Base-by-base conservation (phyloP, 2,329 filamentous ascomycete genomes). In the Colletotrichum sp. region DNA sequence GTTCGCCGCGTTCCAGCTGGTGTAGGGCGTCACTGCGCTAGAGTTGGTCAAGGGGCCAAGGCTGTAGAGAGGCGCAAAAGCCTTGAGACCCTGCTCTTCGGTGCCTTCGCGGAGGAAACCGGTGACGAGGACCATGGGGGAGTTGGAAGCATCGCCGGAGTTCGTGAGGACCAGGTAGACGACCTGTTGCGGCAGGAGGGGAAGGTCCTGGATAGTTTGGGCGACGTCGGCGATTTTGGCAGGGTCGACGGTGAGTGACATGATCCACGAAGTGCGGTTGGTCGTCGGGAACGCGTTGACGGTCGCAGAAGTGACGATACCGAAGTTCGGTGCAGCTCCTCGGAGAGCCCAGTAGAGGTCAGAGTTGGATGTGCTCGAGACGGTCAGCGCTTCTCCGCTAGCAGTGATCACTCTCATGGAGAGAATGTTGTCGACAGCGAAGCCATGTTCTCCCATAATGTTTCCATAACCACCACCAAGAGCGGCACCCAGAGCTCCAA, bases 321-420 rank as follows among this genome's bases (percentile, higher is more conserved):
- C 87, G 75, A 89, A 85, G 76, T 89, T 89, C 11, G 84, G 86
- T 2, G 86, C 87, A 5, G 87, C 88, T 18, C 87, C 88, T 78
- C 82, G 86, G 0, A 89, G 77, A 21, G 85, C 87, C 86, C 86
- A 89, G 76, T 87, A 81, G 0, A 89, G 78, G 73, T 88, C 86
- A 12, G 75, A n/a, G 65, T 82, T 76, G 51, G 77, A 77, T 4
- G 67, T 73, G 5, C 66, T 63, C 12, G 77, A 80, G 21, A 80
- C 79, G 3, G 75, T 78, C 15, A 78, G 69, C 6, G 76, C 72
- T 16, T 70, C 70, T 18, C 80, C 79, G 29, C 77, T 76, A n/a
- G 80, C 75, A 4, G 76, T 74, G 27, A 83, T 78, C 5, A 83
- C 70, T 18, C 79, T 77, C 24, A 80, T 64, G 3, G 81, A 82